Conservation (phyloP, 148 eudicot species). For the Salicornia ramosissima region DNA sequence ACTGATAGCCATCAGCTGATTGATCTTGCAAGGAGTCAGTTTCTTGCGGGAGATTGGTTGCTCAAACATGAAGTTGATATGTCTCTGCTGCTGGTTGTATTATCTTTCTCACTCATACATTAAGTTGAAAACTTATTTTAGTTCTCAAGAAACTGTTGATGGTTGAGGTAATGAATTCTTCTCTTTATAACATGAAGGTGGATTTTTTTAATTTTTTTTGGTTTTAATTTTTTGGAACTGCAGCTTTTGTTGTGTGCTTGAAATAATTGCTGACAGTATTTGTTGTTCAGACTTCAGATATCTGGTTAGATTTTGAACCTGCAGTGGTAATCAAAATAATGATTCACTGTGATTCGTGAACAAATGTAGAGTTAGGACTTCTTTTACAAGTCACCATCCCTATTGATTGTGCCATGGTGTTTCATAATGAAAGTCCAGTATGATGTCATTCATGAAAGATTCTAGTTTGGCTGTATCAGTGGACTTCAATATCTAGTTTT, state of each 20-base stretch:
- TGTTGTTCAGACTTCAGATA: not conserved
- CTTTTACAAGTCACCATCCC: not conserved
- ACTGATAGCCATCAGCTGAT: conserved; percentile 13
- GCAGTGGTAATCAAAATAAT: not conserved
- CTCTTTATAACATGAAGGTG: not conserved
- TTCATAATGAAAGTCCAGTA: not conserved
- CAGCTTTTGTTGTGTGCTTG: not conserved
- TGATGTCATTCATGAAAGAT: not conserved
- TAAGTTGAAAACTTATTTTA: conserved; percentile 15
- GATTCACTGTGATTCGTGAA: not conserved
- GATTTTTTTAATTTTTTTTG: no score
- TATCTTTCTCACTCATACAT: conserved; percentile 13
- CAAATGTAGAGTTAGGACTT: not conserved
- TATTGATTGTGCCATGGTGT: not conserved
- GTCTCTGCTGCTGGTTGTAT: conserved; percentile 12
- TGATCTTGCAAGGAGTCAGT: conserved; percentile 16
- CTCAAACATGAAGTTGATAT: conserved; percentile 21
- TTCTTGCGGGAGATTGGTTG: conserved; percentile 18
- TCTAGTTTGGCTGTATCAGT: not conserved
- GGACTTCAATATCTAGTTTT: not conserved
- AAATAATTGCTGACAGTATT: not conserved
- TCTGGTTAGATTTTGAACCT: not conserved
- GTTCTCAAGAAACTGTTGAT: conserved; percentile 12
- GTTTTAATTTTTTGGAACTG: not conserved
- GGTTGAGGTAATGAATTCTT: conserved; percentile 12